These are phyloP conservation scores for Corymbia citriodora DNA, from an alignment of 441 rosid species.

Conservation along the genomic window DNA sequence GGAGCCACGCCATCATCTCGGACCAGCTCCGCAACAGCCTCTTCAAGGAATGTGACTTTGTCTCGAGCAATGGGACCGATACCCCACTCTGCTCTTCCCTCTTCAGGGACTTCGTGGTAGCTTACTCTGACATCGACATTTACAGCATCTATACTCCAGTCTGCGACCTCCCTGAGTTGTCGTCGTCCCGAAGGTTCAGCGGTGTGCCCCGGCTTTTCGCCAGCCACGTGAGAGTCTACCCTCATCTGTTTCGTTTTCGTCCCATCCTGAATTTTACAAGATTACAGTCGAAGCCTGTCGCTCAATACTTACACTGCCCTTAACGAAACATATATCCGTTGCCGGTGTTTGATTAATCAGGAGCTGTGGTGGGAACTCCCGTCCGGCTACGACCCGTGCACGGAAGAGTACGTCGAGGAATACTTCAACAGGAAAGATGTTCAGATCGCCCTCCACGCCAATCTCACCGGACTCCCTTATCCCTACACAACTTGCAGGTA, in stretches of 20 bases:
- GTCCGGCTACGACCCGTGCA: slow-evolving; percentile 54
- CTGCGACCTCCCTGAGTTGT: slow-evolving; percentile 15
- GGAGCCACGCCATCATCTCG: slow-evolving; percentile 62
- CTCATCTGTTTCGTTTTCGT: not conserved
- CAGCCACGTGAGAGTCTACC: slow-evolving; percentile 22
- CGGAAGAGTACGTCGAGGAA: slow-evolving; percentile 24
- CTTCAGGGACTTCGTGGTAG: slow-evolving; percentile 22
- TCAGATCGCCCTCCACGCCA: slow-evolving; percentile 49
- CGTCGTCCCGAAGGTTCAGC: slow-evolving; percentile 5
- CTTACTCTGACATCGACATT: slow-evolving; percentile 44
- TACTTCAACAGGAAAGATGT: slow-evolving; percentile 52
- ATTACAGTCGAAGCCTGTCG: slow-evolving; percentile 12
- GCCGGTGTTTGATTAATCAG: not conserved
- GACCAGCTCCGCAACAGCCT: slow-evolving; percentile 29
- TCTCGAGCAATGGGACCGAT: not conserved
- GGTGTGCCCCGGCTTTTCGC: slow-evolving; percentile 30
- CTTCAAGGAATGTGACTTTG: slow-evolving; percentile 31
- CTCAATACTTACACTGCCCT: not conserved
- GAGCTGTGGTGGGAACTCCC: slow-evolving; percentile 18
- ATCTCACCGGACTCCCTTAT: slow-evolving; percentile 46
- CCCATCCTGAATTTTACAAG: slow-evolving; percentile 19
- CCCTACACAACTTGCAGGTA: slow-evolving; percentile 63
- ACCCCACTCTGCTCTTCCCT: slow-evolving; percentile 20
- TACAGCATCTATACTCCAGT: slow-evolving; percentile 48
- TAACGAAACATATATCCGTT: not conserved